These are phyloP conservation scores for Boletus sp. DNA, from an alignment of 768 basidiomycete genomes.

Conservation along the genomic window DNA sequence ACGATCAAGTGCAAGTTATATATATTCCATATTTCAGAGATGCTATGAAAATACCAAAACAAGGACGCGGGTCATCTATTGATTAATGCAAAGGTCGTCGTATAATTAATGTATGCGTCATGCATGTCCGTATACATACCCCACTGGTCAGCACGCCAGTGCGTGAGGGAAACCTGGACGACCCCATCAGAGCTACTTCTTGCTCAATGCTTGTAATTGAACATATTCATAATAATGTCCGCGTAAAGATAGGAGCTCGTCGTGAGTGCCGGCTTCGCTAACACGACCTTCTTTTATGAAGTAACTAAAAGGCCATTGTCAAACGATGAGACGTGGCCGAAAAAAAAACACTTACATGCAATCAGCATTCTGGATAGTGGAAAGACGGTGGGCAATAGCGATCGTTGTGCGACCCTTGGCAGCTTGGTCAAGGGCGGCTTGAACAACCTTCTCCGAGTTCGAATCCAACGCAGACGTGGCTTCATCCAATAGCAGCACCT, in stretches of 20 bases:
- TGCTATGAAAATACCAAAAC: too few relatives aligned
- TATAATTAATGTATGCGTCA: too few relatives aligned
- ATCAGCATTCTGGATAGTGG: slow-evolving; percentile 90
- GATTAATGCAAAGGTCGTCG: too few relatives aligned
- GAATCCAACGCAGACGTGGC: slow-evolving; percentile 91
- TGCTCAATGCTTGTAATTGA: slow-evolving; percentile 77
- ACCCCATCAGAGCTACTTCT: slow-evolving; percentile 10
- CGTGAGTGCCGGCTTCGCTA: slow-evolving; percentile 85
- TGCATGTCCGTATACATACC: not conserved
- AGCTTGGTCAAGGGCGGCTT: slow-evolving; percentile 89
- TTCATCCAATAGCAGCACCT: slow-evolving; percentile 85
- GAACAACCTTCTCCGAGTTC: slow-evolving; percentile 91
- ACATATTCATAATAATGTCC: slow-evolving; percentile 85
- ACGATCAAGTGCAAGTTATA: too few relatives aligned
- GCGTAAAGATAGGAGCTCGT: slow-evolving; percentile 63
- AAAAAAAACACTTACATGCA: slow-evolving; percentile 59
- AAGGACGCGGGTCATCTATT: too few relatives aligned
- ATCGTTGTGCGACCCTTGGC: slow-evolving; percentile 91
- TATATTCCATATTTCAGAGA: too few relatives aligned
- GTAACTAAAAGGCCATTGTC: slow-evolving; percentile 51
- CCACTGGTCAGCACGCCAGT: not conserved
- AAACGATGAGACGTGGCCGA: not conserved
- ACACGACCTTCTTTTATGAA: slow-evolving; percentile 87
- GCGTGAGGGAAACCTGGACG: not conserved
- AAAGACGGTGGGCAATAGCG: slow-evolving; percentile 94